phyloP scores from a whole-genome alignment of 2,329 filamentous ascomycete species.

The Alternaria gansuensis region DNA sequence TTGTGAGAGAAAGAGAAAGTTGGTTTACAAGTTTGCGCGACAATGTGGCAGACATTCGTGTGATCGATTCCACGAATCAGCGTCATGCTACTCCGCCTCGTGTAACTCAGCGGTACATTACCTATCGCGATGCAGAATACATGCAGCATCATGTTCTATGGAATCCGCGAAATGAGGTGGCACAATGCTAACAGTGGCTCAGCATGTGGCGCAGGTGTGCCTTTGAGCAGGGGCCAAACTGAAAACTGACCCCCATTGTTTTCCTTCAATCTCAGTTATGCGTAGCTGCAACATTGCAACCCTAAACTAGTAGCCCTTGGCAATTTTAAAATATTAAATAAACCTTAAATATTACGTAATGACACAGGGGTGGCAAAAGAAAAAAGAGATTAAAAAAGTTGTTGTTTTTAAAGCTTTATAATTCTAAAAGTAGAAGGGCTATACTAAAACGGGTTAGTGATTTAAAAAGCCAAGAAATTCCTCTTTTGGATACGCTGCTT shows the following conservation, averaged over 20 bases:
- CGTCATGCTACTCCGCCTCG: not conserved
- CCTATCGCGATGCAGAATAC: not conserved
- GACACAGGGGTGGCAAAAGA: no score
- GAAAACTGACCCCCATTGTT: not conserved
- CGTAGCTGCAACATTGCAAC: not conserved
- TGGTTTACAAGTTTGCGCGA: slow-evolving; percentile 4
- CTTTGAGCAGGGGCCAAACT: not conserved
- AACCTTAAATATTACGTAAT: no score
- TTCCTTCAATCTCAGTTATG: not conserved
- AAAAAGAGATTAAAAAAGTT: no score
- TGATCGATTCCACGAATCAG: slow-evolving; percentile 18
- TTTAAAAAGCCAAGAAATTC: no score
- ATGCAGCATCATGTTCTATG: not conserved
- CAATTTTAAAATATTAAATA: no score
- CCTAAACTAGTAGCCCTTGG: no score
- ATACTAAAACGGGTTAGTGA: no score
- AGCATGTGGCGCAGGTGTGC: not conserved
- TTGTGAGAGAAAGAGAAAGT: not conserved
- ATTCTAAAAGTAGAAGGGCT: no score
- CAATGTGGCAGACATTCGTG: slow-evolving; percentile 3
- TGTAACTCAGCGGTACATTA: not conserved
- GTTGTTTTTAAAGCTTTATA: no score
- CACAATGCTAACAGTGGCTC: not conserved
- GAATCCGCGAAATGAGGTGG: not conserved
- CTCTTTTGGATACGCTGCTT: no score